Percentiles rank a stretch among this genome's conserved stretches.
phyloP scores from a whole-genome alignment of 148 eudicot genomes.

The Talinum fruticosum region DNA sequence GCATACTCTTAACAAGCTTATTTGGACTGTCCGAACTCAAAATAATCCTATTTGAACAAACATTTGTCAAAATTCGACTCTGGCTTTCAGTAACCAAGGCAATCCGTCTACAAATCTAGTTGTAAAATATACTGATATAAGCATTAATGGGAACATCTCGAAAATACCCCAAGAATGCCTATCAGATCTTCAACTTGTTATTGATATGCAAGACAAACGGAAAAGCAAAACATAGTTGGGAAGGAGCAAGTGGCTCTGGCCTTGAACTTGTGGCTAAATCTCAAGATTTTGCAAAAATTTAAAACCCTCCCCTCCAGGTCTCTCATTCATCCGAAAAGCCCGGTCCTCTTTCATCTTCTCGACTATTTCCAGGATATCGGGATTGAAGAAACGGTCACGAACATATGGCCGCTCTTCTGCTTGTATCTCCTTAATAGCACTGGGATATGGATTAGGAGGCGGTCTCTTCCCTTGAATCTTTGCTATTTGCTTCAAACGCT shows the following conservation, averaged over 20 bases:
- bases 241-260: background rate
- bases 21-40: too few relatives aligned
- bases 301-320: constrained; percentile 28
- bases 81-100: too few relatives aligned
- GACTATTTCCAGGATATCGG: constrained; percentile 35
- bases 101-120: too few relatives aligned
- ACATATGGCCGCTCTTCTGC: constrained; percentile 77
- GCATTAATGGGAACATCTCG: background rate
- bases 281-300: background rate
- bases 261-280: background rate
- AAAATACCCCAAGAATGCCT: background rate
- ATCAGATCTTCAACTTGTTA: background rate
- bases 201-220: background rate
- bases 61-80: too few relatives aligned
- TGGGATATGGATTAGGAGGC: constrained; percentile 82
- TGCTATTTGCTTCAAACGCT: constrained; percentile 65
- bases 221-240: background rate
- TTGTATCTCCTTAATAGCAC: constrained; percentile 84
- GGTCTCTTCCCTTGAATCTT: constrained; percentile 61
- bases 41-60: too few relatives aligned
- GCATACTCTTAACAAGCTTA: too few relatives aligned
- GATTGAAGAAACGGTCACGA: constrained; percentile 66
- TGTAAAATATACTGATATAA: too few relatives aligned
- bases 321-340: constrained; percentile 47
- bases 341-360: constrained; percentile 53